Conservation (phyloP, 129 eudicot species). For the Helianthus tuberosus region DNA sequence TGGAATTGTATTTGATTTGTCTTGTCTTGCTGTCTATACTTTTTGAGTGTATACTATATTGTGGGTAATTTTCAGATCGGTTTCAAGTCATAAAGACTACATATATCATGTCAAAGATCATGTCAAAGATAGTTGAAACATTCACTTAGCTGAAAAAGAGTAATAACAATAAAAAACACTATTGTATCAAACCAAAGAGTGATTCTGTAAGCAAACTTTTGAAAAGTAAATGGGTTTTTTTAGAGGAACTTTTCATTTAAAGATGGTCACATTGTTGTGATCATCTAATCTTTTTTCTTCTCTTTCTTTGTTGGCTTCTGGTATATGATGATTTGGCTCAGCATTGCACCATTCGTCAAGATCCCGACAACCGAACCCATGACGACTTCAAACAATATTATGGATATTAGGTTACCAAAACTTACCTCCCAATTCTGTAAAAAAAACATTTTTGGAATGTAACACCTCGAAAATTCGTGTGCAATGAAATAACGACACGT, state of each 20-base stretch:
- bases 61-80: background rate
- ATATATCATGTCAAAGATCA: slow-evolving; percentile 16
- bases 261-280: too few species aligned
- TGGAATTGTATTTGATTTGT: slow-evolving; percentile 35
- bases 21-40: slow-evolving; percentile 23
- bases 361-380: slow-evolving; percentile 82
- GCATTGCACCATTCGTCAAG: slow-evolving; percentile 71
- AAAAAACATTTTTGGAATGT: too few species aligned
- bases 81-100: background rate
- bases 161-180: slow-evolving; percentile 11
- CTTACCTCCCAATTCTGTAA: too few species aligned
- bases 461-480: too few species aligned
- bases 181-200: slow-evolving; percentile 11
- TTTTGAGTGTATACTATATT: background rate
- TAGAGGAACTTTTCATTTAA: background rate
- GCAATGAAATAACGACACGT: too few species aligned
- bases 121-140: background rate
- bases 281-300: slow-evolving; percentile 64
- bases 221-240: background rate
- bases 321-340: slow-evolving; percentile 80
- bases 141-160: background rate
- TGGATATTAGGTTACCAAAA: slow-evolving; percentile 20
- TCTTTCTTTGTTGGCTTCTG: slow-evolving; percentile 70
- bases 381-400: slow-evolving; percentile 41
- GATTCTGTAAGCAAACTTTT: background rate